These are phyloP conservation scores for Ceratocystis variospora DNA, from an alignment of 2,329 filamentous ascomycete genomes.

Conservation along the genomic window DNA sequence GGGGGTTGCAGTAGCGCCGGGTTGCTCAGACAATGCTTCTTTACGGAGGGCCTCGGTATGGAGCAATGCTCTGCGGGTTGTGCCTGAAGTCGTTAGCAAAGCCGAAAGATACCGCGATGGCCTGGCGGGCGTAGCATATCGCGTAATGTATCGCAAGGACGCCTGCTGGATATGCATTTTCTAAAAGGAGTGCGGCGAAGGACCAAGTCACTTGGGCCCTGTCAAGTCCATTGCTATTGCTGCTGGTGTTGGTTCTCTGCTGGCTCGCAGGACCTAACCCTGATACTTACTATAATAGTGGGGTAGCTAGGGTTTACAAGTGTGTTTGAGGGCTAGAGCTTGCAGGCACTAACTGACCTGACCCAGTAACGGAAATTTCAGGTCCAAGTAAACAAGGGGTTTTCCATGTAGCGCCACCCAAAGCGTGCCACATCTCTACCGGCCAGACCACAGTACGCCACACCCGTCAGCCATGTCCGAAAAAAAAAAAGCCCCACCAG, in stretches of 20 bases:
- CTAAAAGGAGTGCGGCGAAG: not conserved
- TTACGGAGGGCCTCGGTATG: conserved; percentile 21
- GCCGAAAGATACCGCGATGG: not conserved
- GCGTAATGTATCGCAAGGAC: not conserved
- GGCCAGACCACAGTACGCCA: not conserved
- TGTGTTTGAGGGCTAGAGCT: not conserved
- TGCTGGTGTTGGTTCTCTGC: not conserved
- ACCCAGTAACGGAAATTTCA: no score
- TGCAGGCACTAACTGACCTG: not conserved
- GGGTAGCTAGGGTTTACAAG: not conserved
- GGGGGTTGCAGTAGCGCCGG: conserved; percentile 20
- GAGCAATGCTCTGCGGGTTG: not conserved
- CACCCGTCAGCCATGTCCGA: not conserved
- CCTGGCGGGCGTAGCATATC: not conserved
- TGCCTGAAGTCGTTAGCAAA: not conserved
- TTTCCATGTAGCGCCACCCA: not conserved
- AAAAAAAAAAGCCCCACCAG: not conserved
- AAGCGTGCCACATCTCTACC: not conserved
- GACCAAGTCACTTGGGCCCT: not conserved
- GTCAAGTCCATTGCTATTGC: not conserved
- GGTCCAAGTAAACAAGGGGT: no score
- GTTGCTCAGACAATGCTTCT: not conserved
- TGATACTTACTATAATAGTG: not conserved
- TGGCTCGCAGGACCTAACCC: not conserved
- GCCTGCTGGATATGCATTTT: not conserved